Evolutionary conservation across 163 green algal species (phyloP), one percentile per base, ranked within the genome.

Genomic region (Coccomyxa subellipsoidea): DNA sequence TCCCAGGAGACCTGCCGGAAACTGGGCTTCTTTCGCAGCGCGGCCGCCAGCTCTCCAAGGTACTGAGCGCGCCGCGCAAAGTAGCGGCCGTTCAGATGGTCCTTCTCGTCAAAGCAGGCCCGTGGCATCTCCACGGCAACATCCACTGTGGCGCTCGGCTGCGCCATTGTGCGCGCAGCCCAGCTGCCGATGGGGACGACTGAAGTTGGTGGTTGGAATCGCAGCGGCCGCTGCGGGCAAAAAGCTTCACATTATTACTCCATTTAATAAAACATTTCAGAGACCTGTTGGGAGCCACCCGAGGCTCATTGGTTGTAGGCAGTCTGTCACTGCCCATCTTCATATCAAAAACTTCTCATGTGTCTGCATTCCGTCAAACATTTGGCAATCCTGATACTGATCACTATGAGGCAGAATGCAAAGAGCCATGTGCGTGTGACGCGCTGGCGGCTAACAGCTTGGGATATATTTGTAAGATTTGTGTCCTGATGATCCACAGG

Each of bases 61-160:
- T 93, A 96, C 8, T 92, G 69, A 0, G 83, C 85, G 2, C 92
- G 88, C 54, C 89, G 90, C n/a, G 87, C 87, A 80, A 93, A 87
- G 79, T 95, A 96, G 54, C 93, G 83, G 84, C 94, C 85, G 79
- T 95, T 93, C 6, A 95, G 84, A 27, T 92, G 80, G 75, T 94
- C 92, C 83, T 95, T 96, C 59, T 90, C 73, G n/a, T 91, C 83
- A 10, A 95, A 85, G 78, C 90, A 92, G 34, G 79, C 77, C 1
- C 76, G 70, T 0, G 92, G 92, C 37, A 95, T 90, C 59, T 88
- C 78, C 34, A 96, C 25, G 1, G 90, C 92, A 18, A 96, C 71
- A 69, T 95, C 92, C 6, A 92, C 71, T n/a, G 71, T 78, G 4
- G 36, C 39, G 3, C 39, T 70, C 0, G 54, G 85, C 54, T 29